Evolutionary conservation across 192 early-diverging fungal genomes (phyloP), one percentile per base, ranked within the genome.

Genomic region (Pilaira anomala): DNA sequence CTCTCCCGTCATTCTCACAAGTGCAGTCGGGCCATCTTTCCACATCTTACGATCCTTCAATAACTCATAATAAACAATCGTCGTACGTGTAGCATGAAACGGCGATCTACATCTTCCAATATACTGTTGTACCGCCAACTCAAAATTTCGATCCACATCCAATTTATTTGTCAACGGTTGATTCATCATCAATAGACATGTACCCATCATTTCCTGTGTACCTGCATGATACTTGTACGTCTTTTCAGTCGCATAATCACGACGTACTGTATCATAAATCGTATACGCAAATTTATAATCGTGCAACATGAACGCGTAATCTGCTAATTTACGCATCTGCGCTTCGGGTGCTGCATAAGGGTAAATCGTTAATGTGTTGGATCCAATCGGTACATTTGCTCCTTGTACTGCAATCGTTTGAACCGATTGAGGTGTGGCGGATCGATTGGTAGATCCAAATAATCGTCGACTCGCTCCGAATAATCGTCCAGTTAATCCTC

Each of bases 291-390:
- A 90, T 50, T 83, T 82, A 73, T 89, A 97, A 68, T 99, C 97
- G 24, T 89, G 78, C 3, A 99, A 76, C 96, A 98, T 98, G 68
- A 99, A 98, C 3, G 94, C 87, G 76, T 88, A 99, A 77, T 98
- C 96, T 11, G 91, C 97, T 24, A 98, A 78, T 68, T 89, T 90
- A 4, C 96, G 82, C 83, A 98, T 85, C 63, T 93, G 85, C 9
- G 95, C 87, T 69, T 99, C 97, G 1, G 91, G 90, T n/a, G 95
- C 84, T 50, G 81, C 83, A 74, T 85, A 78, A 7, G 80, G 72
- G 59, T 88, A 93, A 50, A 73, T 74, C 7, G 61, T 73, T 36
- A 60, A 33, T 1, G 72, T 72, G 9, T 63, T 69, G 1, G 66
- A 63, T 18, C 66, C 78, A 46, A 63, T 24, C 8, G 73, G 56